Evolutionary conservation across 2,329 filamentous ascomycete genomes (phyloP).

Genomic region (Claviceps fusiformis): DNA sequence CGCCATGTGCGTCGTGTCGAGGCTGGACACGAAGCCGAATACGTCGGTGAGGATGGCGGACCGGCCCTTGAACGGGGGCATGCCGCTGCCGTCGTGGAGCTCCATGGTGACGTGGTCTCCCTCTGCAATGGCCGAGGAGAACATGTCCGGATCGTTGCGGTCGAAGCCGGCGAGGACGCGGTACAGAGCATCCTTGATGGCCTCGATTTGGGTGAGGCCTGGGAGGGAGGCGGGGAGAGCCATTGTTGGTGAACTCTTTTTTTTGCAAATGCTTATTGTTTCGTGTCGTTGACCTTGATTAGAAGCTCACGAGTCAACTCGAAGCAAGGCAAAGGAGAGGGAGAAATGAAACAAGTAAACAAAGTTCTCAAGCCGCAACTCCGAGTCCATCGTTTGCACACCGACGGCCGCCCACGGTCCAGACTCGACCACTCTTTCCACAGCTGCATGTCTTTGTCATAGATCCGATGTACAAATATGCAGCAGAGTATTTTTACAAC

Average conservation of each 20-base stretch:
- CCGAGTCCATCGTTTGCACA: no score
- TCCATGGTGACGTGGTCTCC: background rate
- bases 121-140: slow-evolving; percentile 1
- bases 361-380: no score
- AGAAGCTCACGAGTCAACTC: no score
- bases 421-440: no score
- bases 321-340: no score
- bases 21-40: slow-evolving; percentile 1
- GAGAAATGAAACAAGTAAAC: no score
- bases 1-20: slow-evolving; percentile 18
- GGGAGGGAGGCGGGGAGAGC: background rate
- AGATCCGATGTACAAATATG: no score
- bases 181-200: slow-evolving; percentile 3
- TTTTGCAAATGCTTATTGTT: no score
- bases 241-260: background rate
- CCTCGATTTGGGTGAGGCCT: slow-evolving; percentile 2
- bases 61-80: background rate
- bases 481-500: no score
- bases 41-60: slow-evolving; percentile 1
- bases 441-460: no score
- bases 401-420: no score
- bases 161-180: slow-evolving; percentile 3
- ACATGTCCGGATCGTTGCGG: slow-evolving; percentile 1
- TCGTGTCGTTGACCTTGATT: no score
- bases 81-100: background rate